Evolutionary conservation across 2,329 filamentous ascomycete species (phyloP).

Genomic region (Annulohypoxylon truncatum): DNA sequence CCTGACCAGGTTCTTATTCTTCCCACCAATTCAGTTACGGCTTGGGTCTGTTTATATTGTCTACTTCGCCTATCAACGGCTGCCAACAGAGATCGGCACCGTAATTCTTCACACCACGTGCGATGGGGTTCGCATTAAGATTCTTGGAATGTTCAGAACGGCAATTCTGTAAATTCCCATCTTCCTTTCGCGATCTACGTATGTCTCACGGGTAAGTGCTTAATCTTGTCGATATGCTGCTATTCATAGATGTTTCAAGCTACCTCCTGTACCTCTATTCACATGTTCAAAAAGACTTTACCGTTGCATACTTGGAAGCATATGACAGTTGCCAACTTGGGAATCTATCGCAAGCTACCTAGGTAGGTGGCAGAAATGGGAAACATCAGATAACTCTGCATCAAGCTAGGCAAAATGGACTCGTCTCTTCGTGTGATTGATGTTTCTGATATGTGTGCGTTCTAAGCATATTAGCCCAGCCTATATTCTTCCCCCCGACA

Average conservation of each 20-base stretch:
- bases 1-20: slow-evolving; percentile 13
- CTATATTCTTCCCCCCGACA: slow-evolving; percentile 15
- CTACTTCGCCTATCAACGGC: slow-evolving; percentile 32
- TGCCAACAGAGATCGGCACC: slow-evolving; percentile 36
- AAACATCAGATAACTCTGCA: slow-evolving; percentile 23
- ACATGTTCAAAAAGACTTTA: neutral
- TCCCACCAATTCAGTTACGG: slow-evolving; percentile 16
- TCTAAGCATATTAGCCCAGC: slow-evolving; percentile 9
- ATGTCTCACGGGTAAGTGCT: slow-evolving; percentile 22
- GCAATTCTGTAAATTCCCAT: slow-evolving; percentile 40
- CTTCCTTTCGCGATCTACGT: slow-evolving; percentile 9
- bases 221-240: slow-evolving; percentile 21
- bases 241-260: slow-evolving; percentile 23
- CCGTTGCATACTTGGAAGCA: neutral
- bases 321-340: slow-evolving; percentile 17
- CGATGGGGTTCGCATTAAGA: slow-evolving; percentile 24
- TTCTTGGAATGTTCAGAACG: slow-evolving; percentile 25
- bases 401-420: slow-evolving; percentile 8
- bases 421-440: slow-evolving; percentile 15
- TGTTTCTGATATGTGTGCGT: neutral
- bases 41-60: slow-evolving; percentile 20
- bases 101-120: slow-evolving; percentile 22
- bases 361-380: slow-evolving; percentile 11
- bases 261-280: neutral
- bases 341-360: slow-evolving; percentile 1